phyloP scores from a whole-genome alignment of 1,139 yeast genomes.

The Wickerhamomyces sp. region DNA sequence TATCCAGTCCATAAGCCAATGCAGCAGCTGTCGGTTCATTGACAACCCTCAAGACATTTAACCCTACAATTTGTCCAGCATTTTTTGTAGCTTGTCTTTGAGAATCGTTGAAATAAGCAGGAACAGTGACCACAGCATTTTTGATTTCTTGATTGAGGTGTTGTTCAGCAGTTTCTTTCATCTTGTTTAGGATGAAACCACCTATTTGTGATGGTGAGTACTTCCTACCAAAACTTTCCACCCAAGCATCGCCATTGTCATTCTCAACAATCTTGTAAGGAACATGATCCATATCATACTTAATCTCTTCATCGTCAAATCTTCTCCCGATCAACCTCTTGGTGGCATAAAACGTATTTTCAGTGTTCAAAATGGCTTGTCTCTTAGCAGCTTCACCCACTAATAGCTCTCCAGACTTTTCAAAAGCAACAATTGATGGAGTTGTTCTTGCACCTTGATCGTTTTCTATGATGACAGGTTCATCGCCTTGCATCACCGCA shows the following conservation, averaged over 20 bases:
- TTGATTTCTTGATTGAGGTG: slow-evolving; percentile 37
- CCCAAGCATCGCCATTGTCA: slow-evolving; percentile 59
- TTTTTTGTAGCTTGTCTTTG: slow-evolving; percentile 75
- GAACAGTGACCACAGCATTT: slow-evolving; percentile 74
- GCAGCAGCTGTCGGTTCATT: slow-evolving; percentile 86
- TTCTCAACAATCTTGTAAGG: slow-evolving; percentile 53
- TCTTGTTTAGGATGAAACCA: slow-evolving; percentile 44
- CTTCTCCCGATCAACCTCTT: slow-evolving; percentile 69
- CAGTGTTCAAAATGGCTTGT: slow-evolving; percentile 61
- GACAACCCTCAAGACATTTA: slow-evolving; percentile 63
- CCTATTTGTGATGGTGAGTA: slow-evolving; percentile 57
- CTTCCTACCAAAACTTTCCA: slow-evolving; percentile 27
- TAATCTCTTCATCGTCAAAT: slow-evolving; percentile 59
- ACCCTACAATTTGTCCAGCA: slow-evolving; percentile 63
- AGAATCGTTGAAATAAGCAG: slow-evolving; percentile 75
- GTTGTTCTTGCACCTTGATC: slow-evolving; percentile 67
- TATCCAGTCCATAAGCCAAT: slow-evolving; percentile 63
- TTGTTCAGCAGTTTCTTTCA: slow-evolving; percentile 53
- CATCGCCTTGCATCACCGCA: slow-evolving; percentile 46
- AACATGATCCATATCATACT: slow-evolving; percentile 47
- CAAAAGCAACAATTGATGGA: slow-evolving; percentile 67
- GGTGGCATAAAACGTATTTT: slow-evolving; percentile 69
- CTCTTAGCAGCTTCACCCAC: slow-evolving; percentile 66
- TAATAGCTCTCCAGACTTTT: slow-evolving; percentile 35
- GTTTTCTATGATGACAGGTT: slow-evolving; percentile 58